Evolutionary conservation across 768 basidiomycete species (phyloP).

Genomic region (Pleurotus pulmonarius): DNA sequence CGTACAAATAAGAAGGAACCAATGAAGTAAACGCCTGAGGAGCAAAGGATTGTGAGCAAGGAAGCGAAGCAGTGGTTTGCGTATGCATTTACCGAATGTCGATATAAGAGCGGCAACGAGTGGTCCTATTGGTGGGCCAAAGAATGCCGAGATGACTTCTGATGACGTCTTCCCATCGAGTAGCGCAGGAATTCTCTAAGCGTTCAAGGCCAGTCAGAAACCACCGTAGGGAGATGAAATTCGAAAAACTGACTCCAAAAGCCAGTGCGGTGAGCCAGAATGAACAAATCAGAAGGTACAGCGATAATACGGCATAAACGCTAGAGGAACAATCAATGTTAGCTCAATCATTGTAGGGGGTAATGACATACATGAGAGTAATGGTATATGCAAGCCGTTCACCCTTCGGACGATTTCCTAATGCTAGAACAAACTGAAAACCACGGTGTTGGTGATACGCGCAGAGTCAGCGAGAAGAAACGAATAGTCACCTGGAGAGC

Average conservation of each 20-base stretch:
- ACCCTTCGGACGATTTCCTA: constrained; percentile 77
- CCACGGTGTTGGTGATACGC: constrained; percentile 18
- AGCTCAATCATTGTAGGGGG: neutral
- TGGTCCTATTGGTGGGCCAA: constrained; percentile 75
- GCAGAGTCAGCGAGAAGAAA: neutral
- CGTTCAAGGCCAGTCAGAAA: no score
- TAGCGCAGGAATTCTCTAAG: neutral
- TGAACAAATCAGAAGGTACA: constrained; percentile 73
- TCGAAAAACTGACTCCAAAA: constrained; percentile 50
- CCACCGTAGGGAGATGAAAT: no score
- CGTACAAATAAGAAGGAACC: constrained; percentile 83
- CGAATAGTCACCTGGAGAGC: constrained; percentile 47
- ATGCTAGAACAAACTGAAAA: constrained; percentile 61
- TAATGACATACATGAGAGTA: constrained; percentile 1
- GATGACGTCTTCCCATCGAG: constrained; percentile 6
- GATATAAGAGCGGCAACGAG: constrained; percentile 84
- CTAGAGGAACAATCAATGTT: constrained; percentile 24
- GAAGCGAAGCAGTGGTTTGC: no score
- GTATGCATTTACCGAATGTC: constrained; percentile 61
- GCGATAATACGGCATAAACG: constrained; percentile 32
- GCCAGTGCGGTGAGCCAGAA: constrained; percentile 78
- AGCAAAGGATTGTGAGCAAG: neutral
- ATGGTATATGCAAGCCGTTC: constrained; percentile 36
- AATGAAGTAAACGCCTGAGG: constrained; percentile 68
- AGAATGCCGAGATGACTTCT: constrained; percentile 32